Evolutionary conservation across 2,329 filamentous ascomycete genomes (phyloP), one percentile per base, ranked within the genome.

Genomic region (Neurospora crassa): DNA sequence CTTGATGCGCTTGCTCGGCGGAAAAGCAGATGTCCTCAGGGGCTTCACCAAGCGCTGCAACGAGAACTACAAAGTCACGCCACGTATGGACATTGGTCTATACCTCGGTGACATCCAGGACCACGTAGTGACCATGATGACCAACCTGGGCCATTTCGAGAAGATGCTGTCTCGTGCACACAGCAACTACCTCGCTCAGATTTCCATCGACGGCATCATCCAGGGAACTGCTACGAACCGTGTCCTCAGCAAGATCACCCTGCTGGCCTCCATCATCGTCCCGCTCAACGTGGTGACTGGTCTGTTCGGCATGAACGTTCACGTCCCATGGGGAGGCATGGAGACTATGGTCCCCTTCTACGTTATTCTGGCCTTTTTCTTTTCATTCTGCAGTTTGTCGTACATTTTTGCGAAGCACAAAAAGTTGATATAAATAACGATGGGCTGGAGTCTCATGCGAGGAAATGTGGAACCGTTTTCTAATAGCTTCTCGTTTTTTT

Each of bases 91-190:
- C 79, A 97, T 99, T 75, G 96, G 94, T 29, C 88, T 99, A 77
- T 99, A 99, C 79, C 88, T 99, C 43, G 93, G 93, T 78, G 96
- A 99, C 82, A 97, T 99, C 74, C 96, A 99, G 81, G 96, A 99
- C 82, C 96, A 99, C 87, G 95, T 99, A 70, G 93, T 99, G 72
- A 99, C 96, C 67, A 98, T 98, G 95, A 97, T 97, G 88, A 96
- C 92, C 76, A 99, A 97, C 81, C 82, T 99, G 76, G 90, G 90
- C 0, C 96, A 99, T 80, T 97, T 97, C 76, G 96, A 99, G 81
- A 98, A 98, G 86, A 97, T 99, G 87, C 87, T 99, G 68, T 94
- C 92, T 40, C 91, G 96, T 29, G 92, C 92, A 2, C 96, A 99
- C 83, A 93, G 92, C 84, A 99, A 98, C 81, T 98, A 99, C 79